Base-by-base conservation (phyloP, 352 stramenopile genomes). In the Phytophthora rubi region DNA sequence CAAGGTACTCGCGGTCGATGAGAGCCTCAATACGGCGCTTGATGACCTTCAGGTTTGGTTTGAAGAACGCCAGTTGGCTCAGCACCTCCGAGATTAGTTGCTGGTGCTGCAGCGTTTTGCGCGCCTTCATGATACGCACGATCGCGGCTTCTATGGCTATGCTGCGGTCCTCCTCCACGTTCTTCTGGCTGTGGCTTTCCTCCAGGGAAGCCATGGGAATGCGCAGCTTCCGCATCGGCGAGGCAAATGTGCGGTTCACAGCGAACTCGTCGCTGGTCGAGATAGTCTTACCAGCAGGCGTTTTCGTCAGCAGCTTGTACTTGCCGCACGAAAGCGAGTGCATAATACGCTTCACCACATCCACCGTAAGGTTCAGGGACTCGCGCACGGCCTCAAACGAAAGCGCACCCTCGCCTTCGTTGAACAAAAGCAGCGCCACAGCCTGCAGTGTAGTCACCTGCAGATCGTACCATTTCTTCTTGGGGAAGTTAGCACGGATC, bases 61-160 rank as follows among this genome's bases (percentile, higher is more conserved):
- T 98, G 88, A 99, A 99, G 75, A 99, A 99, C 6, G 92, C 85
- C 37, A 99, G 86, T 74, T 99, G 98, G 37, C 84, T 97, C 44
- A 99, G 78, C 57, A 99, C 98, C 80, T 99, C 97, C 39, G 98
- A 98, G 49, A 99, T 93, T 12, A 99, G 89, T 76, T 99, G 94
- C 76, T 99, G 96, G 78, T 99, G 98, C 60, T 97, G 86, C 59
- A 99, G 82, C 33, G 95, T 98, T 81, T 99, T 99, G 63, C 97
- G 84, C 18, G 97, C 97, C 85, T 99, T 99, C 98, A 99, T 99
- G 83, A 99, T 99, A 77, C 98, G 95, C 45, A 99, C 98, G 73
- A 99, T 99, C 12, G 98, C 97, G 42, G 98, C 98, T 86, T 99
- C 98, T 76, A 99, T 99, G 18, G 98, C 97, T 82, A 99, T 98